Conservation (phyloP, 2,329 filamentous ascomycete genomes). For the Pseudomassariella vexata region DNA sequence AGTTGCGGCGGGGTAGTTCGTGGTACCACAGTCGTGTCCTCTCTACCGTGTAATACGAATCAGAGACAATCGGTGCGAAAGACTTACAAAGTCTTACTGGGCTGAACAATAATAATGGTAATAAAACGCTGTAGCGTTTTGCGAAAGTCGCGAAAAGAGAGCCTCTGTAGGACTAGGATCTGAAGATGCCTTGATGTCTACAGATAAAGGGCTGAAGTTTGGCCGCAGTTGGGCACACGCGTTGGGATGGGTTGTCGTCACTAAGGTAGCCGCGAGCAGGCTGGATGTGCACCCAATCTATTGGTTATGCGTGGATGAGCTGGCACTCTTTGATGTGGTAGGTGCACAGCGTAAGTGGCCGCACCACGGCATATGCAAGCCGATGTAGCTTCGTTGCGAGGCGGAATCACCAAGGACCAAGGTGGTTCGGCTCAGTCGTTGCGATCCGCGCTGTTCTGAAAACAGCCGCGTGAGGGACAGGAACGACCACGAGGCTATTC, state of each 20-base stretch:
- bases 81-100: slow-evolving; percentile 14
- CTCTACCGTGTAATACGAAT: slow-evolving; percentile 22
- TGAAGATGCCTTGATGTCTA: slow-evolving; percentile 19
- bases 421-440: slow-evolving; percentile 31
- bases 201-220: slow-evolving; percentile 28
- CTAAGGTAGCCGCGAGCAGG: slow-evolving; percentile 38
- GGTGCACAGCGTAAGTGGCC: slow-evolving; percentile 46
- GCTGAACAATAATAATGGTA: not conserved
- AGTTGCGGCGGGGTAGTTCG: slow-evolving; percentile 22
- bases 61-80: slow-evolving; percentile 16
- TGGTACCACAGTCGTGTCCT: slow-evolving; percentile 20
- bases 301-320: slow-evolving; percentile 56
- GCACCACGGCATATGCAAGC: slow-evolving; percentile 55
- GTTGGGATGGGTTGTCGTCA: slow-evolving; percentile 33
- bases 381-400: slow-evolving; percentile 41
- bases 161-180: no score
- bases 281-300: slow-evolving; percentile 47
- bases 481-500: slow-evolving; percentile 19
- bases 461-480: slow-evolving; percentile 18
- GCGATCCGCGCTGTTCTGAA: slow-evolving; percentile 6
- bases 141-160: no score
- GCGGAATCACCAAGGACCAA: slow-evolving; percentile 18
- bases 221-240: slow-evolving; percentile 40
- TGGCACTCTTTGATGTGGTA: slow-evolving; percentile 50
- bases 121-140: slow-evolving; percentile 5